Base-by-base conservation (phyloP, 176 grass and related monocot genomes). In the Carex parvula region DNA sequence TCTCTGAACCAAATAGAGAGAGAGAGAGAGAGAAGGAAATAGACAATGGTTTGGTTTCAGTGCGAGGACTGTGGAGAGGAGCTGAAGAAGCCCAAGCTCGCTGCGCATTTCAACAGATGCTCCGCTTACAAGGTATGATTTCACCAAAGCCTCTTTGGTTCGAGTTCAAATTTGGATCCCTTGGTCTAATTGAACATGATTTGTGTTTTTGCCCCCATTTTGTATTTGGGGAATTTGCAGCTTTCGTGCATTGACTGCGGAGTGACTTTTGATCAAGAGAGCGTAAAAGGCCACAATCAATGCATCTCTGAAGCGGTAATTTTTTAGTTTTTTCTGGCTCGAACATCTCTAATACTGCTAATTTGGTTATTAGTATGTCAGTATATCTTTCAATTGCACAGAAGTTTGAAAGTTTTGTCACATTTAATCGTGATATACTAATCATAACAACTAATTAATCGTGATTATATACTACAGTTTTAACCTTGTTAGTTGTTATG, bases 71-170 rank as follows among this genome's bases (percentile, higher is more conserved):
- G 96, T 32, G 91, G 93, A 8, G 96, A 93, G 80, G 86, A 99
- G 77, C 83, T 99, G 85, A 99, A 93, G 93, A 95, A 99, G 83
- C 96, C 96, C 63, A 99, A 95, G 86, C 93, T 99, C 50, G 90
- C 91, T 41, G 83, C 88, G 20, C 96, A 98, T 85, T 98, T 98
- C 85, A 91, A 91, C 53, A 88, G 81, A 79, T 99, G 96, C 93
- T 99, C 93, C 56, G 93, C 96, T 62, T 95, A 85, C 88, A 95
- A 87, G 91, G 96, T 94, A 20, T 56, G 9, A 37, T 42, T 33
- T 26, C 35, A 4, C 64, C 56, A 17, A n/a, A 7, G 48, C 13
- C 21, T 78, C 39, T 32, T 11, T 59, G 56, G 3, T 52, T 56
- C n/a, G 8, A 9, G 61, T 79, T 42, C 79, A 6, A 42, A 42